Base-by-base conservation (phyloP, 805 yeast species). In the Cyberlindnera euphorbiiphila region DNA sequence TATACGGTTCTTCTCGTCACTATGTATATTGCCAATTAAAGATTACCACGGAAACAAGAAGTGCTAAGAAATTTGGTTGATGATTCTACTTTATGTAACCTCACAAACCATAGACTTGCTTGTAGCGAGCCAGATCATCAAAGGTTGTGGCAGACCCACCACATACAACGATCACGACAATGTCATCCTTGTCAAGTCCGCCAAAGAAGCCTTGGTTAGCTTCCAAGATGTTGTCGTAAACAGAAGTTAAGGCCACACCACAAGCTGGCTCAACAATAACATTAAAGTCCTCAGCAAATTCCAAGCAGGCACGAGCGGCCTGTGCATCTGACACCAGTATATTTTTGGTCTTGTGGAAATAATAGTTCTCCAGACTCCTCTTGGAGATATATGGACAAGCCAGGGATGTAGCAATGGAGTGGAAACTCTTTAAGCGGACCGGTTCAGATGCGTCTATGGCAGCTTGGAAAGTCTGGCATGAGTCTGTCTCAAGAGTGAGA, bases 181-280 rank as follows among this genome's bases (percentile, higher is more conserved):
- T 61, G 26, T 69, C 72, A 30, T 74, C 72, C 9, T 53, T 35
- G 4, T 49, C 26, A 32, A 72, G 49, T 7, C 41, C 45, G 4
- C 38, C 43, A 19, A 60, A 48, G 7, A 56, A 57, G 27, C 62
- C 50, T 43, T 64, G 32, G 15, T 59, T 39, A 19, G 46, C 41
- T 25, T 24, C 22, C 11, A 70, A 42, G 16, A 60, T 38, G 5
- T 53, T 57, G 31, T 67, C 53, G 48, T 69, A 72, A n/a, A 68
- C 71, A 14, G 77, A 65, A 16, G 80, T 70, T 20, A 81, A 54
- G 0, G 85, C 75, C 2, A 84, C 84, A 4, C 86, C 86, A 56
- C 87, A 81, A 1, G 87, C 87, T 0, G 86, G 86, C 54, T 81
- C 87, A 0, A 78, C 73, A 17, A 76, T 59, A 31, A 64, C 61